Conservation (phyloP, 1,139 yeast genomes). For the Taphrina wiesneri region DNA sequence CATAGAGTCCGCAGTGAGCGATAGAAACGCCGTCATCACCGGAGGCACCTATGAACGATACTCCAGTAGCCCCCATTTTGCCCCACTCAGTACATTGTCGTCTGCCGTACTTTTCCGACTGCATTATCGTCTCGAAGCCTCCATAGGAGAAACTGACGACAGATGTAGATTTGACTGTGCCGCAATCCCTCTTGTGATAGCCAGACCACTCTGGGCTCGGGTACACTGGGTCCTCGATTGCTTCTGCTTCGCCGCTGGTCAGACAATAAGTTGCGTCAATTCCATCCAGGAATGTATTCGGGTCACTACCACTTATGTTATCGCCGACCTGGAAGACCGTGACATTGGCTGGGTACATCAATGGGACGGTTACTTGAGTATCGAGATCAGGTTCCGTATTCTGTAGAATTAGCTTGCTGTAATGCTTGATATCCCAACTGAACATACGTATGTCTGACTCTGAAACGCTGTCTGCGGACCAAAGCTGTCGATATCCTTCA, state of each 20-base stretch:
- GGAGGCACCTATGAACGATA: background rate
- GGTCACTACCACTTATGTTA: background rate
- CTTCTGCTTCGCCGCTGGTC: background rate
- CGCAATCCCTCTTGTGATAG: constrained; percentile 1
- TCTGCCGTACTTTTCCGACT: background rate
- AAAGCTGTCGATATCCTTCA: background rate
- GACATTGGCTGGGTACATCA: constrained; percentile 6
- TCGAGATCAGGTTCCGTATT: constrained; percentile 15
- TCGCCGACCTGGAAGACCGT: constrained; percentile 16
- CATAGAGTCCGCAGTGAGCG: constrained; percentile 2
- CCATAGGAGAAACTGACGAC: constrained; percentile 11
- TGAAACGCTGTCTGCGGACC: background rate
- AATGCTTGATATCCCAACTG: background rate
- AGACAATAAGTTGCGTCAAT: constrained; percentile 6
- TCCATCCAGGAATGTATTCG: constrained; percentile 4
- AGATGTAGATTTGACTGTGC: background rate
- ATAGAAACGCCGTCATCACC: constrained; percentile 1
- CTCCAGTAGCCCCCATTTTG: background rate
- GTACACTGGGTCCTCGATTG: background rate
- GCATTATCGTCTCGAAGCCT: background rate
- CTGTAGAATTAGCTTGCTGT: background rate
- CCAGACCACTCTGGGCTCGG: background rate
- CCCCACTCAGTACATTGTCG: constrained; percentile 4
- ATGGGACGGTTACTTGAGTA: background rate
- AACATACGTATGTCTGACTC: background rate